phyloP scores from a whole-genome alignment of 2,329 filamentous ascomycete genomes.

The Diaporthe nobilis region DNA sequence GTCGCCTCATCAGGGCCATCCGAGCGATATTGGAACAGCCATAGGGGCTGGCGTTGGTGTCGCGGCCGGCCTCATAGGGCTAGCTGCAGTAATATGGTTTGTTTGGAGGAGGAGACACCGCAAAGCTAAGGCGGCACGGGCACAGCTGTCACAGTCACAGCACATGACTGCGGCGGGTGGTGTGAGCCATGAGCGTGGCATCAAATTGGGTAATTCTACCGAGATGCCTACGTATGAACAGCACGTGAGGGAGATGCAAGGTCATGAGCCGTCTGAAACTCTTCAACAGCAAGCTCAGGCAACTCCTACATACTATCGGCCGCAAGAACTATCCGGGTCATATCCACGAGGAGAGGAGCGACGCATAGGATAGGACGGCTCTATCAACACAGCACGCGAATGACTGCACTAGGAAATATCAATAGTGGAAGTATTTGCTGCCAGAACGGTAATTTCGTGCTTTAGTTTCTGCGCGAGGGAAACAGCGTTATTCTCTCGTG shows the following conservation, averaged over 20 bases:
- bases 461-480: not conserved
- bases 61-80: not conserved
- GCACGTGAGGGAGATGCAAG: conserved; percentile 1
- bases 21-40: not conserved
- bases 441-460: not conserved
- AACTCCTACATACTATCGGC: not conserved
- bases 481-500: not conserved
- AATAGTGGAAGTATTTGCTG: not conserved
- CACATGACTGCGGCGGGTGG: not conserved
- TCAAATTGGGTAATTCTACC: not conserved
- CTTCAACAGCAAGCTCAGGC: not conserved
- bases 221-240: conserved; percentile 17
- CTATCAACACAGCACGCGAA: not conserved
- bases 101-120: not conserved
- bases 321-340: not conserved
- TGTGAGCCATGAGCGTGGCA: not conserved
- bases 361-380: not conserved
- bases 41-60: not conserved
- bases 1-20: not conserved
- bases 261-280: too few species aligned
- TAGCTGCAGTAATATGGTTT: not conserved
- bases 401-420: not conserved
- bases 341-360: not conserved
- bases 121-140: not conserved
- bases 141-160: not conserved